Base-by-base conservation (phyloP, 805 yeast genomes). In the Nakazawaea holstii region DNA sequence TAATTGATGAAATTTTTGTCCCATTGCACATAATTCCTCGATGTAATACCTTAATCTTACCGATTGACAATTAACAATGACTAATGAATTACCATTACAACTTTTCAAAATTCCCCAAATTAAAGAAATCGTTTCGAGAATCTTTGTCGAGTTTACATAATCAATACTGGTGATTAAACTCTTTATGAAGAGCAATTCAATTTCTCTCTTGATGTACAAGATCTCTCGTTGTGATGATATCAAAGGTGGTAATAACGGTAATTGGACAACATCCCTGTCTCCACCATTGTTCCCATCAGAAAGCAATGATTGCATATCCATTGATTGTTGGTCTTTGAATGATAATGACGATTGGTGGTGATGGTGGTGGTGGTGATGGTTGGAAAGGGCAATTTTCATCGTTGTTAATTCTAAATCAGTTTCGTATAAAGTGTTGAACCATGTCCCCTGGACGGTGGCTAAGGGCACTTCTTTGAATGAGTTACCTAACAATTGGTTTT, bases 151-250 rank as follows among this genome's bases (percentile, higher is more conserved):
- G 6, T 15, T 4, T 11, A 8, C 29, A 7, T 26, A 17, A 31
- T 48, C 47, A 6, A 48, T 32, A 15, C 37, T 37, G 4, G 8
- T 14, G 9, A 39, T 33, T 14, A 48, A 20, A 9, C 11, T 20
- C 4, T 24, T 26, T 6, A 48, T n/a, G 15, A 48, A 37, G 7
- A 49, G n/a, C 33, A 42, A 31, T 24, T 46, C 52, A 17, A 49
- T 35, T n/a, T 49, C 45, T 31, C 50, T 28, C 37, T 46, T 42
- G 32, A 46, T 33, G 20, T 38, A 49, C 30, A 29, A 17, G 27
- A 43, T 13, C 17, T 46, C 50, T 39, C 48, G 11, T 31, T 46
- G 48, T 6, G 50, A 35, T 1, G 52, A 49, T 9, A 46, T 30
- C 36, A 49, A 41, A 2, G 48, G 50, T 17, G 39, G 43, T 15